Evolutionary conservation across 768 basidiomycete species (phyloP), one percentile per base, ranked within the genome.

Genomic region (Phlegmacium glaucopus): DNA sequence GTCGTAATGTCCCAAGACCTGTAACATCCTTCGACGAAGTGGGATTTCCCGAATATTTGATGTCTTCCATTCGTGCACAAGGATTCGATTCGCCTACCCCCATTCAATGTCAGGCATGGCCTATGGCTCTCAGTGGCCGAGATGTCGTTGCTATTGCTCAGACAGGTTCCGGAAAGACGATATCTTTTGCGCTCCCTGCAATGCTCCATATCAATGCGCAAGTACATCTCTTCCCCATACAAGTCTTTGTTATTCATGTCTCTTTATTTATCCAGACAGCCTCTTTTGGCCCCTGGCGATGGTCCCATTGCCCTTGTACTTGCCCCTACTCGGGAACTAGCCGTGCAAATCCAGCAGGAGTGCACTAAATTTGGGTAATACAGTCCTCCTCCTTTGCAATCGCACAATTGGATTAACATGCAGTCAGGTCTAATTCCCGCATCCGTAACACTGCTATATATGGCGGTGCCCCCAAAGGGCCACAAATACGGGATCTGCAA

Each of bases 131-230:
- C 25, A 91, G 80, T 41, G 95, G 95, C 45, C 79, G 92, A 51
- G 95, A 99, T 68, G 78, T 97, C 32, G 89, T 95, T 38, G 96
- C 95, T 46, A 92, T 99, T 58, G 94, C 96, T 30, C 94, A 97
- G 68, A 99, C 96, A 8, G 96, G 96, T 47, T 94, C 91, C 67
- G 96, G 96, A 48, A 99, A 99, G 75, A 99, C 96, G 6, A 97
- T 99, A 47, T 83, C 94, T 9, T 99, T 99, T 65, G 95, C 96
- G 46, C 84, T 99, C 38, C 96, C 96, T 34, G 95, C 96, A 42
- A 99, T 98, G 95, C 77, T 99, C 28, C 96, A 99, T 70, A 99
- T 99, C 74, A 99, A 98, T 79, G 96, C 96, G 90, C 92, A 61
- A 55, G 89, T 75, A 22, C 5, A 25, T 42, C 35, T 30, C 40